Conservation (phyloP, 2,329 filamentous ascomycete genomes). For the Talaromyces sp. region DNA sequence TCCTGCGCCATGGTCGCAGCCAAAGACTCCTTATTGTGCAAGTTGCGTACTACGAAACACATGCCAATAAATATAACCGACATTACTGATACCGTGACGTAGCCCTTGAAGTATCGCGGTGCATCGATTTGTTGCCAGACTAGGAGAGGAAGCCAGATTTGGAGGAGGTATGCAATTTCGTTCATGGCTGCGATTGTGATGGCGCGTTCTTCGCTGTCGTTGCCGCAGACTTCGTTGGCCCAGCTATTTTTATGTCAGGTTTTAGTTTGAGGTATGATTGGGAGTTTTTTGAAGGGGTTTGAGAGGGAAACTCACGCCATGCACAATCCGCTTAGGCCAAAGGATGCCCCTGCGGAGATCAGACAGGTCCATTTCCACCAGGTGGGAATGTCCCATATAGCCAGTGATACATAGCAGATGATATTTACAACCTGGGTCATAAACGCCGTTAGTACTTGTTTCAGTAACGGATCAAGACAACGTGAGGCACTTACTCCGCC, state of each 20-base stretch:
- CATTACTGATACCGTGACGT: conserved; percentile 55
- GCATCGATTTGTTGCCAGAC: conserved; percentile 66
- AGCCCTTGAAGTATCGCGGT: conserved; percentile 61
- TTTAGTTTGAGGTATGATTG: too few relatives aligned
- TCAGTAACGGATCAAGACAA: too few relatives aligned
- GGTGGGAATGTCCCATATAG: conserved; percentile 51
- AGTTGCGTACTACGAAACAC: conserved; percentile 47
- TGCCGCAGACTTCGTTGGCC: conserved; percentile 56
- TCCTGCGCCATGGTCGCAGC: background rate
- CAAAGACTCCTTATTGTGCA: conserved; percentile 13
- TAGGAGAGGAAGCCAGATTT: conserved; percentile 67
- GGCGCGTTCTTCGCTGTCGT: conserved; percentile 64
- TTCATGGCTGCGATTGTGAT: conserved; percentile 69
- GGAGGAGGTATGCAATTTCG: conserved; percentile 66
- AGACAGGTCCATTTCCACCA: conserved; percentile 66
- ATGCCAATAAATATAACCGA: conserved; percentile 52
- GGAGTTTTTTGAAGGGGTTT: background rate
- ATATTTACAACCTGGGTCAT: too few relatives aligned
- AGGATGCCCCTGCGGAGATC: conserved; percentile 52
- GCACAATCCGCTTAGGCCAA: conserved; percentile 49
- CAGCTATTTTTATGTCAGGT: conserved; percentile 39
- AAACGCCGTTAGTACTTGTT: too few relatives aligned
- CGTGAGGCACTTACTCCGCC: conserved; percentile 47
- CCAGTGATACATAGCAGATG: conserved; percentile 47
- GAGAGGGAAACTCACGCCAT: conserved; percentile 48